Conservation (phyloP, 768 basidiomycete species). For the Calocybe gangraenosa region DNA sequence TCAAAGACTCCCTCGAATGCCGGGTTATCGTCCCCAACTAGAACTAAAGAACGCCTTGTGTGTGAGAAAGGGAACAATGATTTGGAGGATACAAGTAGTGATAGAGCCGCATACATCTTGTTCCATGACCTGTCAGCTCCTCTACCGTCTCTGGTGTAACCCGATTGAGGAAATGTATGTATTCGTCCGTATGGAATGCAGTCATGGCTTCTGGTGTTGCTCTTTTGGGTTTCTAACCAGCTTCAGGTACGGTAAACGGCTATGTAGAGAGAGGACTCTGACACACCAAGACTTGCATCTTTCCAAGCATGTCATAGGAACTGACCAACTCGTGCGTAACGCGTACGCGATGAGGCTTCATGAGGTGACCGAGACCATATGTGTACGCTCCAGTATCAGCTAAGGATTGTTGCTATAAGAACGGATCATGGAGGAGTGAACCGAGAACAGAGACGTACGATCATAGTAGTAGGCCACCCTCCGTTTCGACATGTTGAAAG, state of each 20-base stretch:
- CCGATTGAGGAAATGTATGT: slow-evolving; percentile 83
- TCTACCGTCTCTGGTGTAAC: slow-evolving; percentile 92
- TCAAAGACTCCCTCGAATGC: slow-evolving; percentile 96
- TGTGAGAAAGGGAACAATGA: background rate
- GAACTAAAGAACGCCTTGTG: slow-evolving; percentile 29
- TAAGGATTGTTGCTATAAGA: too few relatives aligned
- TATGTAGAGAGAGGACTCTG: background rate
- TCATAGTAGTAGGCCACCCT: slow-evolving; percentile 84
- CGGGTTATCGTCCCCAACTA: slow-evolving; percentile 91
- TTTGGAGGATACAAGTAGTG: background rate
- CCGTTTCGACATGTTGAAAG: slow-evolving; percentile 54
- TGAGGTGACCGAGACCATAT: slow-evolving; percentile 86
- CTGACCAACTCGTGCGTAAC: slow-evolving; percentile 90
- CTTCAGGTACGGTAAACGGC: slow-evolving; percentile 1
- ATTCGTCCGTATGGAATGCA: slow-evolving; percentile 98
- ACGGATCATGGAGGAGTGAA: background rate
- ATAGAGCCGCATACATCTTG: slow-evolving; percentile 60
- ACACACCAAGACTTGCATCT: slow-evolving; percentile 89
- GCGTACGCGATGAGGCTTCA: slow-evolving; percentile 95
- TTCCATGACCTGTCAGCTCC: slow-evolving; percentile 79
- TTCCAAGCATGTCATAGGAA: slow-evolving; percentile 89
- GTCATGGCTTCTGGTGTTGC: slow-evolving; percentile 78
- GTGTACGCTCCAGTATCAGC: slow-evolving; percentile 71
- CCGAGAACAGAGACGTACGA: slow-evolving; percentile 34
- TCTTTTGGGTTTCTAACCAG: slow-evolving; percentile 61